These are phyloP conservation scores for Pythium grandisporangium DNA, from an alignment of 352 stramenopile genomes.

Conservation along the genomic window DNA sequence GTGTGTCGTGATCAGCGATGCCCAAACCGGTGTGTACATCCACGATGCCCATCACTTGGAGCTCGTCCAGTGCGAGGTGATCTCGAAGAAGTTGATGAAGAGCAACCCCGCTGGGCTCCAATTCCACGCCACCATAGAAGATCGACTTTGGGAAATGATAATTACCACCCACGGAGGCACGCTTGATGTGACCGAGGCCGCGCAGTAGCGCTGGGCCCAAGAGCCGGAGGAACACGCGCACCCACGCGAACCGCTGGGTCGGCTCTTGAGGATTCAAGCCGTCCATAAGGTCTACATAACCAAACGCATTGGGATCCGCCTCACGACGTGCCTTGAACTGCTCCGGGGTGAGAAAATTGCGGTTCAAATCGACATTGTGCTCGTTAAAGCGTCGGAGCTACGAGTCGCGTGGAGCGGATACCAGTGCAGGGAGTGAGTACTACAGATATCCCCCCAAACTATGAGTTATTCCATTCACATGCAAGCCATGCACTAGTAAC, in stretches of 20 bases:
- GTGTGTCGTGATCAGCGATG: conserved; percentile 26
- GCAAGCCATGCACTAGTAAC: background rate
- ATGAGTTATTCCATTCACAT: too few species aligned
- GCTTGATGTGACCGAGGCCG: conserved; percentile 54
- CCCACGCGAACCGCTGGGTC: conserved; percentile 23
- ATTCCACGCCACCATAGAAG: conserved; percentile 78
- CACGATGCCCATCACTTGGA: conserved; percentile 62
- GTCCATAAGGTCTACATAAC: conserved; percentile 70
- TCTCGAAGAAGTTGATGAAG: conserved; percentile 52
- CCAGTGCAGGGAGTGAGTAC: too few species aligned
- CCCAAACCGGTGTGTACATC: conserved; percentile 93
- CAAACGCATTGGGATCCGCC: conserved; percentile 62
- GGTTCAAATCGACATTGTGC: conserved; percentile 92
- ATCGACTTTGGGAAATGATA: conserved; percentile 76
- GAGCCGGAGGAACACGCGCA: conserved; percentile 17
- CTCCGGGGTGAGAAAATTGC: conserved; percentile 71
- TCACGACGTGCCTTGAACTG: conserved; percentile 35
- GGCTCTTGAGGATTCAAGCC: conserved; percentile 45
- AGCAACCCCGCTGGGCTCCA: conserved; percentile 51
- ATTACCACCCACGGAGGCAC: conserved; percentile 80
- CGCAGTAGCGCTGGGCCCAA: conserved; percentile 20
- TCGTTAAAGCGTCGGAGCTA: conserved; percentile 87
- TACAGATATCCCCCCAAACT: too few species aligned
- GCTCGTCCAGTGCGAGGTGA: conserved; percentile 28
- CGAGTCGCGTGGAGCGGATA: conserved; percentile 72